Conservation (phyloP, 2,329 filamentous ascomycete genomes). For the Fusarium tanahbumbuense region DNA sequence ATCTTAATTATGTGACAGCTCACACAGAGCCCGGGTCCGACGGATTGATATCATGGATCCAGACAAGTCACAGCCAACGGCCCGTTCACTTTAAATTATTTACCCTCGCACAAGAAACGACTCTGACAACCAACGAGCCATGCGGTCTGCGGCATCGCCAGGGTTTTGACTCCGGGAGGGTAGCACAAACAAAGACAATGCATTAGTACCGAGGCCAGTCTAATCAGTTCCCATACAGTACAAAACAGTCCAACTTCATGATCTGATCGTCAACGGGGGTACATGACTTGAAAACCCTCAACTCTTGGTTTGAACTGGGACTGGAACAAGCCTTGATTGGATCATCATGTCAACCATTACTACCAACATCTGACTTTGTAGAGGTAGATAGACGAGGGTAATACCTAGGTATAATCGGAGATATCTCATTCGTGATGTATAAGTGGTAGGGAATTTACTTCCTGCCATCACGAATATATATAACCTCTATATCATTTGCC, state of each 20-base stretch:
- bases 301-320: not conserved
- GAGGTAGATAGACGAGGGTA: not conserved
- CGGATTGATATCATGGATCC: slow-evolving; percentile 5
- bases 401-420: not conserved
- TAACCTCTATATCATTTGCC: slow-evolving; percentile 15
- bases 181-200: slow-evolving; percentile 3
- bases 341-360: not conserved
- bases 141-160: slow-evolving; percentile 2
- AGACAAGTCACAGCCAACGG: not conserved
- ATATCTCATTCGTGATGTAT: slow-evolving; percentile 3
- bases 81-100: slow-evolving; percentile 1
- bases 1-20: slow-evolving; percentile 23
- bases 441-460: slow-evolving; percentile 7
- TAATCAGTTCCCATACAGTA: not conserved
- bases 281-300: not conserved
- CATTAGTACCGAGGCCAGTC: not conserved
- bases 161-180: not conserved
- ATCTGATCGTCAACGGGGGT: slow-evolving; percentile 13
- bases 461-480: slow-evolving; percentile 7
- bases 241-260: slow-evolving; percentile 5
- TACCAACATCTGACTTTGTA: not conserved
- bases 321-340: slow-evolving; percentile 3
- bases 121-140: slow-evolving; percentile 1
- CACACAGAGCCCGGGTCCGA: slow-evolving; percentile 33
- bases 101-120: not conserved